Conservation (phyloP, 371 early-diverging fungal species). For the Mucor piriformis region DNA sequence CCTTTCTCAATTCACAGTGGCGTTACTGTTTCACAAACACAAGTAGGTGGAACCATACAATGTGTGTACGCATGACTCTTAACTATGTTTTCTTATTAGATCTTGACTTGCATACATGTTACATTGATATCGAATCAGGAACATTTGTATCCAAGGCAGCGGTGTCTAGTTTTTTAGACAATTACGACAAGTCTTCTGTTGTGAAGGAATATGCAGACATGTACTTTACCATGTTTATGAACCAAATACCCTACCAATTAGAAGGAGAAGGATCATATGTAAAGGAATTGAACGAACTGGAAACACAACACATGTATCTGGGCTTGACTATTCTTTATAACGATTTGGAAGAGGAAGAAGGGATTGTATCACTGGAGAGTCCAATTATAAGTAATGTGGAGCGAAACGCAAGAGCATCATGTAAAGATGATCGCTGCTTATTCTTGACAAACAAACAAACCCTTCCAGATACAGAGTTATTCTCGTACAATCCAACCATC, state of each 20-base stretch:
- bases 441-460: conserved; percentile 58
- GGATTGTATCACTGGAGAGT: conserved; percentile 5
- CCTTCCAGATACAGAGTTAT: conserved; percentile 53
- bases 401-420: conserved; percentile 41
- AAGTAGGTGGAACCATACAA: conserved; percentile 43
- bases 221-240: conserved; percentile 62
- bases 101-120: conserved; percentile 61
- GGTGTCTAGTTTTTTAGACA: conserved; percentile 53
- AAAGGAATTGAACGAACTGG: not conserved
- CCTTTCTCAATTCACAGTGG: conserved; percentile 62
- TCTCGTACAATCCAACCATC: conserved; percentile 55
- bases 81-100: conserved; percentile 25
- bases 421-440: conserved; percentile 61
- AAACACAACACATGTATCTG: conserved; percentile 24
- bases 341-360: conserved; percentile 22
- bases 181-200: conserved; percentile 52
- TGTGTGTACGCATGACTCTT: no score
- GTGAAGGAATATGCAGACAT: conserved; percentile 60
- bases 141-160: conserved; percentile 57
- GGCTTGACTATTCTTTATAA: conserved; percentile 42
- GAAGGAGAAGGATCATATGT: conserved; percentile 30
- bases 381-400: conserved; percentile 9
- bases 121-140: conserved; percentile 57
- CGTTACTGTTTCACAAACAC: conserved; percentile 68
- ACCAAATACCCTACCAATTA: conserved; percentile 61